phyloP scores from a whole-genome alignment of 129 eudicot genomes.

The Artemisia annua region DNA sequence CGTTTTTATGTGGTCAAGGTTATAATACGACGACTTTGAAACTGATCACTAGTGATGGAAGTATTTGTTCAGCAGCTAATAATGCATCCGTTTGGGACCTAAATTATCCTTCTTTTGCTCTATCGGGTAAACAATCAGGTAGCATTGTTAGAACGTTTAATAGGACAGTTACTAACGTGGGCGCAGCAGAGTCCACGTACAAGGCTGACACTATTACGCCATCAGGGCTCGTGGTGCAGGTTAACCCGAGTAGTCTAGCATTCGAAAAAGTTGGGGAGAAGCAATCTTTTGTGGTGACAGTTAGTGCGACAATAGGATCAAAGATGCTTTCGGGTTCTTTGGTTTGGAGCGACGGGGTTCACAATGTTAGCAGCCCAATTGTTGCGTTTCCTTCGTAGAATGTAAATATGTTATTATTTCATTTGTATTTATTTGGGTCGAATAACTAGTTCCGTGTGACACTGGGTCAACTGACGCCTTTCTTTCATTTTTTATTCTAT shows the following conservation, averaged over 20 bases:
- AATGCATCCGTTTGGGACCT: constrained; percentile 35
- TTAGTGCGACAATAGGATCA: constrained; percentile 25
- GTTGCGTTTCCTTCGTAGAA: constrained; percentile 29
- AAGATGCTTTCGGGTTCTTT: constrained; percentile 42
- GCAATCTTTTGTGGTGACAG: constrained; percentile 43
- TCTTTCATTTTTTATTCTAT: background rate
- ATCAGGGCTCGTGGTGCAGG: constrained; percentile 39
- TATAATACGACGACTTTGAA: constrained; percentile 27
- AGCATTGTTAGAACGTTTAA: constrained; percentile 22
- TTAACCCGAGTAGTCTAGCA: constrained; percentile 35
- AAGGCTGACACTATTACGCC: constrained; percentile 30
- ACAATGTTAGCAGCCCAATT: constrained; percentile 56
- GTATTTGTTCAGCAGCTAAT: constrained; percentile 25
- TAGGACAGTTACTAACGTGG: constrained; percentile 51
- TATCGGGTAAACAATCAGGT: constrained; percentile 12
- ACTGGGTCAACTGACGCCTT: background rate
- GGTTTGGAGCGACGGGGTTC: constrained; percentile 63
- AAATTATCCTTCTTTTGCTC: constrained; percentile 52
- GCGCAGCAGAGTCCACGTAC: constrained; percentile 35
- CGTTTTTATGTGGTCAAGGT: constrained; percentile 56
- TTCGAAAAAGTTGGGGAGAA: constrained; percentile 42
- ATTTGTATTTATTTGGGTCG: background rate
- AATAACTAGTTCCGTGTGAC: background rate
- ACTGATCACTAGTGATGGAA: constrained; percentile 32
- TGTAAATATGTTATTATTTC: background rate